Evolutionary conservation across 164 flowering plant genomes (phyloP).

Genomic region (Stephania yunnanensis): DNA sequence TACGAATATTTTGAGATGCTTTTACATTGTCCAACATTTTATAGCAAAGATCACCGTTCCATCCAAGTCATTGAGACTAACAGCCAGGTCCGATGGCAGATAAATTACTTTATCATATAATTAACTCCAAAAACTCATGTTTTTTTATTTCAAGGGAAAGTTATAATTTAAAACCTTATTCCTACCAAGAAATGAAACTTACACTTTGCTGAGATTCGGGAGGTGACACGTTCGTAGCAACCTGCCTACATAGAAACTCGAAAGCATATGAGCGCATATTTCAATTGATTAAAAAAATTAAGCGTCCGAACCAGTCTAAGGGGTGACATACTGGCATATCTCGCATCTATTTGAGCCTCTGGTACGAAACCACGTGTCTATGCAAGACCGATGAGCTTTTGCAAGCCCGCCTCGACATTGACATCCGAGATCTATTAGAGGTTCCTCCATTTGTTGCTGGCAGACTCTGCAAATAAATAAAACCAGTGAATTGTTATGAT

Average conservation of each 20-base stretch:
- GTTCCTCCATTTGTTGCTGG: conserved; percentile 67
- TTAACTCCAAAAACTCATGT: too few species aligned
- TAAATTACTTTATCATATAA: too few species aligned
- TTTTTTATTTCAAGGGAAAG: too few species aligned
- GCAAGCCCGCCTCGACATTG: conserved; percentile 74
- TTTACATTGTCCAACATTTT: background rate
- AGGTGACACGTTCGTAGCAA: conserved; percentile 54
- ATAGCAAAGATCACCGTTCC: background rate
- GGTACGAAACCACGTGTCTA: conserved; percentile 61
- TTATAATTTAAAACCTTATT: background rate
- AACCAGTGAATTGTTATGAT: background rate
- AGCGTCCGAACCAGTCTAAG: conserved; percentile 1
- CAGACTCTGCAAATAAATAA: conserved; percentile 45
- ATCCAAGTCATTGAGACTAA: background rate
- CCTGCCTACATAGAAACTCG: conserved; percentile 39
- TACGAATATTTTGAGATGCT: background rate
- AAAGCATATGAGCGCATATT: background rate
- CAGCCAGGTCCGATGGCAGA: too few species aligned
- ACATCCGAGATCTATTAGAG: conserved; percentile 66
- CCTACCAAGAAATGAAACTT: conserved; percentile 15
- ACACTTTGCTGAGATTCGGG: conserved; percentile 61
- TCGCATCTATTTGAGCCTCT: conserved; percentile 82
- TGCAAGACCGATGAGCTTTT: conserved; percentile 67
- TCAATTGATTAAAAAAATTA: background rate
- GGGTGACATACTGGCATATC: conserved; percentile 71